These are phyloP conservation scores for Venturia aucupariae DNA, from an alignment of 2,329 filamentous ascomycete species.

Conservation along the genomic window DNA sequence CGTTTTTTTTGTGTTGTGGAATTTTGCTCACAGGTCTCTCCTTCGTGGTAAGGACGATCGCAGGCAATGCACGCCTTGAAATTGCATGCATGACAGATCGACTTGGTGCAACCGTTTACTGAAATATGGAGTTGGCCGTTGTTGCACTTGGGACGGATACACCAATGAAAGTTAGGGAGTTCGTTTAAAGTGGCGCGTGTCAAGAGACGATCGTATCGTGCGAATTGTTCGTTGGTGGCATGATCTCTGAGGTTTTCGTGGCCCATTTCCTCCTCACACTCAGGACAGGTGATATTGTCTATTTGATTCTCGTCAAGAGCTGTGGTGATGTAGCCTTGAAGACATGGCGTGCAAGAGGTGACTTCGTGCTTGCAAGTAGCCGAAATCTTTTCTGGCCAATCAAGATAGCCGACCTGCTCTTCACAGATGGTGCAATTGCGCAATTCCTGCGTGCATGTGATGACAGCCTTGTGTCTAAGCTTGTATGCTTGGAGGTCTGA, in stretches of 20 bases:
- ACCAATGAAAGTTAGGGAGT: conserved; percentile 6
- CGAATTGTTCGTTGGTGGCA: background rate
- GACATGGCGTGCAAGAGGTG: background rate
- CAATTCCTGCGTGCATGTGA: background rate
- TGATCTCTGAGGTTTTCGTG: background rate
- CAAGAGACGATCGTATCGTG: background rate
- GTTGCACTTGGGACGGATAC: background rate
- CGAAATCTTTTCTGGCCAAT: background rate
- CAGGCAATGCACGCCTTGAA: conserved; percentile 1
- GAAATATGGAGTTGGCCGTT: background rate
- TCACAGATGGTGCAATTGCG: background rate
- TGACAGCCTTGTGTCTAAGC: background rate
- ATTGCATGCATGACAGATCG: background rate
- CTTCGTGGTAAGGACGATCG: background rate
- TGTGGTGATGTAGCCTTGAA: background rate
- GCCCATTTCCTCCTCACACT: background rate
- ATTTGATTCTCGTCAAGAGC: background rate
- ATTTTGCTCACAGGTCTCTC: background rate
- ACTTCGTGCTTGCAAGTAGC: background rate
- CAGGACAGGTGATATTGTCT: background rate
- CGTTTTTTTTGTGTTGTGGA: background rate
- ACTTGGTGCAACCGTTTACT: background rate
- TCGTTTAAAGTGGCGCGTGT: background rate
- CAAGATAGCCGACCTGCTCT: background rate
- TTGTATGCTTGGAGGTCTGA: background rate